phyloP scores from a whole-genome alignment of 2,329 filamentous ascomycete species.

The Parastagonospora avenae region DNA sequence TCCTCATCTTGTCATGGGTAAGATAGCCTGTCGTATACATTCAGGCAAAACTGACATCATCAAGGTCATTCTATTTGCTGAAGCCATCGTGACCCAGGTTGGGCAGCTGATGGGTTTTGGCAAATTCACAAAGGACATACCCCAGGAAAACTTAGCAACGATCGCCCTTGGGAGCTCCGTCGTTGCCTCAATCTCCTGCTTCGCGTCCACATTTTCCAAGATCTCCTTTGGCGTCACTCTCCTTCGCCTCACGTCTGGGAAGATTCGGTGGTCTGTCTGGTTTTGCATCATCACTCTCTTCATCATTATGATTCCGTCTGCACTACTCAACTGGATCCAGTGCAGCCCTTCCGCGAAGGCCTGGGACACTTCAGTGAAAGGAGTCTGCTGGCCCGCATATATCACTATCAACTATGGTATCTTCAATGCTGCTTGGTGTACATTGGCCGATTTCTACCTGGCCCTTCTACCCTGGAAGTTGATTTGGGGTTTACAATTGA shows the following conservation, averaged over 20 bases:
- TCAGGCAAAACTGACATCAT: slow-evolving; percentile 1
- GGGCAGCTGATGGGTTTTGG: slow-evolving; percentile 28
- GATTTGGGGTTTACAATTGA: slow-evolving; percentile 29
- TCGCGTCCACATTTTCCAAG: slow-evolving; percentile 31
- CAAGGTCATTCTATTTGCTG: slow-evolving; percentile 27
- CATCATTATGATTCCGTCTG: slow-evolving; percentile 31
- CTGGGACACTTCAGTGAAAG: slow-evolving; percentile 19
- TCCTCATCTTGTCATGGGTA: slow-evolving; percentile 35
- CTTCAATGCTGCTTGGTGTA: slow-evolving; percentile 36
- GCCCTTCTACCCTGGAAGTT: slow-evolving; percentile 35
- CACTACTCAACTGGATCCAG: slow-evolving; percentile 24
- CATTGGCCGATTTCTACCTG: slow-evolving; percentile 28
- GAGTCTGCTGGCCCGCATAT: slow-evolving; percentile 26
- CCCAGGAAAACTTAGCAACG: slow-evolving; percentile 12
- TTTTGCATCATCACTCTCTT: slow-evolving; percentile 31
- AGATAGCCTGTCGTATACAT: not conserved
- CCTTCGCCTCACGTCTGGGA: slow-evolving; percentile 24
- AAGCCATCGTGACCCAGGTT: slow-evolving; percentile 25
- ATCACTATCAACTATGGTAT: slow-evolving; percentile 27
- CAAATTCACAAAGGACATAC: slow-evolving; percentile 26
- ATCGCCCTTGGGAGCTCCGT: slow-evolving; percentile 23
- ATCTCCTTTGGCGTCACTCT: slow-evolving; percentile 38
- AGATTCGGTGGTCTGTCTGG: slow-evolving; percentile 25
- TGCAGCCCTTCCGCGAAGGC: slow-evolving; percentile 24
- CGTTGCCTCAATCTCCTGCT: slow-evolving; percentile 29